phyloP scores from a whole-genome alignment of 2,329 filamentous ascomycete genomes.

The Arachnopeziza araneosa region DNA sequence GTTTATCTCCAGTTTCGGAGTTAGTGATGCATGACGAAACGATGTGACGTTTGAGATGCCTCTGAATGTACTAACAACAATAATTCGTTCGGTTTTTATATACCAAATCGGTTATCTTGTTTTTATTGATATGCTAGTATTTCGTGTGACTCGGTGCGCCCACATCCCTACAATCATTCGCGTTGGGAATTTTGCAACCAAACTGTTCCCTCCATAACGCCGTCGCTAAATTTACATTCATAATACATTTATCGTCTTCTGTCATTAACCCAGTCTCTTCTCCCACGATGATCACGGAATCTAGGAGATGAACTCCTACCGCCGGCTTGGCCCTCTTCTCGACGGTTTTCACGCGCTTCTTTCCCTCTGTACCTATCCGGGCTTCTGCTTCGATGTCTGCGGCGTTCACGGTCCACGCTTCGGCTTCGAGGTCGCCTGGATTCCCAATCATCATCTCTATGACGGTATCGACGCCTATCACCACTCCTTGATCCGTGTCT shows the following conservation, averaged over 20 bases:
- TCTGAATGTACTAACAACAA: no score
- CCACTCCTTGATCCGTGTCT: conserved; percentile 24
- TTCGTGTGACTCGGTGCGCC: no score
- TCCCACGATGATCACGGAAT: background rate
- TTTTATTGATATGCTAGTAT: no score
- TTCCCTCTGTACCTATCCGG: conserved; percentile 25
- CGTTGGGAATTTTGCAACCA: background rate
- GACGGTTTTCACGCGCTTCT: conserved; percentile 20
- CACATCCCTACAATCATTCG: background rate
- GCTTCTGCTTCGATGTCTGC: conserved; percentile 27
- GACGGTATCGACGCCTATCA: conserved; percentile 20
- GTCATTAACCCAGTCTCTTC: conserved; percentile 4
- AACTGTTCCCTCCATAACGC: conserved; percentile 3
- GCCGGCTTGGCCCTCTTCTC: conserved; percentile 10
- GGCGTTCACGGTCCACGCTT: conserved; percentile 22
- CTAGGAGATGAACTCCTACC: conserved; percentile 19
- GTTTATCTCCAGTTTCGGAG: background rate
- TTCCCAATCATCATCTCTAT: conserved; percentile 19
- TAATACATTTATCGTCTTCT: background rate
- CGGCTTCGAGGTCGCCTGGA: conserved; percentile 23
- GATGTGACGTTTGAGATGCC: background rate
- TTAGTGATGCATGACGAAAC: background rate
- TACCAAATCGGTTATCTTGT: no score
- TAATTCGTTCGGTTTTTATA: no score
- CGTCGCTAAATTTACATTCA: conserved; percentile 5